These are phyloP conservation scores for Fusarium pseudocircinatum DNA, from an alignment of 2,329 filamentous ascomycete genomes.

Conservation along the genomic window DNA sequence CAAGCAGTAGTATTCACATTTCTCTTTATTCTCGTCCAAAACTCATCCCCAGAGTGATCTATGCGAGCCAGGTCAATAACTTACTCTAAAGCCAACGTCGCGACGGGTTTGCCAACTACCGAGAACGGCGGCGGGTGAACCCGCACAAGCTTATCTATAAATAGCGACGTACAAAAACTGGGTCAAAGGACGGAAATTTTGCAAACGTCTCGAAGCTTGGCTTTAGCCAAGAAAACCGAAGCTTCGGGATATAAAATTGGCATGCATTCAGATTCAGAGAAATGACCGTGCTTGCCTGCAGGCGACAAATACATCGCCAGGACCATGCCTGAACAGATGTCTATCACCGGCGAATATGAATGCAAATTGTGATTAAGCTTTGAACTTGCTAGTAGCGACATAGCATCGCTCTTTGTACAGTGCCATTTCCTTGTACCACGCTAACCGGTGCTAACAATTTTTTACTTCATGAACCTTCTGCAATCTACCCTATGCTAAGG, in stretches of 20 bases:
- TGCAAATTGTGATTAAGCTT: fast-evolving
- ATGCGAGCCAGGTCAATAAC: neutral
- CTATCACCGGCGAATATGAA: neutral
- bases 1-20: too few relatives aligned
- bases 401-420: fast-evolving
- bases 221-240: neutral
- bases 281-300: neutral
- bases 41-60: neutral
- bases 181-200: neutral
- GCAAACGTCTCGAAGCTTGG: neutral
- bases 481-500: neutral
- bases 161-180: neutral
- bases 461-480: too few relatives aligned
- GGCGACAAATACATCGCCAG: fast-evolving
- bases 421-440: fast-evolving
- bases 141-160: neutral
- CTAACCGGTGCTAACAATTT: too few relatives aligned
- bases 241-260: neutral
- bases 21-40: too few relatives aligned
- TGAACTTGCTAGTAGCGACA: fast-evolving
- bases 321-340: fast-evolving
- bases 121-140: neutral
- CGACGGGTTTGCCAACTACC: too few relatives aligned
- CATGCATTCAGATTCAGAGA: fast-evolving
- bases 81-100: fast-evolving